These are phyloP conservation scores for Aureobasidium sp. DNA, from an alignment of 2,329 filamentous ascomycete species.

Conservation along the genomic window DNA sequence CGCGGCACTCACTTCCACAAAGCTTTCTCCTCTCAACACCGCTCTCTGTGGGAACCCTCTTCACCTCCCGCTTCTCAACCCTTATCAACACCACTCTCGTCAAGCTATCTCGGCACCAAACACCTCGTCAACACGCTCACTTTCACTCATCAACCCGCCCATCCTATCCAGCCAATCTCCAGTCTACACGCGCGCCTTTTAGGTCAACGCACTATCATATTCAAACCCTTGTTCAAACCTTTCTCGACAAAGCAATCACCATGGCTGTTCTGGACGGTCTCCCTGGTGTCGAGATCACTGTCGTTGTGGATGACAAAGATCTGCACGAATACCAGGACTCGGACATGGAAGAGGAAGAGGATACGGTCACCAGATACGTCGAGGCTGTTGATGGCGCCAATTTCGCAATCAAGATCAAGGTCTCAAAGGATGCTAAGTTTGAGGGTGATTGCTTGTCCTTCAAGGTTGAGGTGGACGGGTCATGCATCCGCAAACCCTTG, in stretches of 20 bases:
- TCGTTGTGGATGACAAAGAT: slow-evolving; percentile 18
- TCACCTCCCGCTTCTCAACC: too few relatives aligned
- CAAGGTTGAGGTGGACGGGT: slow-evolving; percentile 18
- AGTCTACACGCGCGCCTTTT: not conserved
- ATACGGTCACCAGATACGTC: slow-evolving; percentile 21
- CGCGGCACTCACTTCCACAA: too few relatives aligned
- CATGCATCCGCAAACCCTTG: not conserved
- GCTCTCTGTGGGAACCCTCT: too few relatives aligned
- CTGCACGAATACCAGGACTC: slow-evolving; percentile 21
- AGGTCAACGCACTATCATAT: too few relatives aligned
- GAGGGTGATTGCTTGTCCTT: slow-evolving; percentile 18
- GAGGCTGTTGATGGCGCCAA: slow-evolving; percentile 18
- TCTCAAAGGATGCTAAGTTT: not conserved
- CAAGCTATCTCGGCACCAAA: too few relatives aligned
- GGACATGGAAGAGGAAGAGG: slow-evolving; percentile 6
- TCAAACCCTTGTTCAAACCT: too few relatives aligned
- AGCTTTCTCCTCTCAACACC: too few relatives aligned
- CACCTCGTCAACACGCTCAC: too few relatives aligned
- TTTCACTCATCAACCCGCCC: too few relatives aligned
- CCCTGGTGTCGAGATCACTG: slow-evolving; percentile 20
- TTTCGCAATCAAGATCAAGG: slow-evolving; percentile 19
- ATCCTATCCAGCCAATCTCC: too few relatives aligned
- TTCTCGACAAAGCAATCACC: not conserved
- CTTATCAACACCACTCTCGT: too few relatives aligned
- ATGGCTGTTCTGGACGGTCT: slow-evolving; percentile 21